Evolutionary conservation across 2,329 filamentous ascomycete species (phyloP), one percentile per base, ranked within the genome.

Genomic region (Aureobasidium zeae): DNA sequence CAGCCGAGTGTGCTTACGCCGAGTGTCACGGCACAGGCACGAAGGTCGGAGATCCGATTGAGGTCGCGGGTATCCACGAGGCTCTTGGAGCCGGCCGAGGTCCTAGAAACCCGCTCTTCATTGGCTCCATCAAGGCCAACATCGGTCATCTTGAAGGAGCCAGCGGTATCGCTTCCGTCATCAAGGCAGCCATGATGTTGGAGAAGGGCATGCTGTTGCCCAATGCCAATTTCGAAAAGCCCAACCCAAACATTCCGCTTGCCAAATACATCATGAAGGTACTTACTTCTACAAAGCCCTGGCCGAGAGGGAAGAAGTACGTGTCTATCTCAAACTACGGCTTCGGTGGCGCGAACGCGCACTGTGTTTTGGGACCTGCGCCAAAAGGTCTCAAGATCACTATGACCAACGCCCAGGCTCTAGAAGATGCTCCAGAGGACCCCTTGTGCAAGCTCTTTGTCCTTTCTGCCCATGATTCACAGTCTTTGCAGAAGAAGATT

Each of bases 81-180:
- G 48, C 48, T 10, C 47, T 52, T 15, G 51, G 36, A 10, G 17
- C 25, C 25, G 36, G 36, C 16, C 36, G 36, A 15, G 11, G 36
- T 12, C 26, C 36, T 5, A 39, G 17, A 22, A 39, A 30, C 5
- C 36, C 36, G n/a, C 36, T 39, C 8, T 39, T 39, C 26, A 39
- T 39, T 13, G 36, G 36, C 17, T 39, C 36, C 4, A 51, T 60
- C 15, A 61, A 62, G 39, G 53, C 51, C 9, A 57, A 59, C n/a
- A 44, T 61, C 16, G 72, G 72, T 13, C 71, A 75, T 49, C 67
- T 67, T 0, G 72, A 74, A 53, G 68, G 68, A 7, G 63, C 67
- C 1, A 69, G 69, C 2, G 72, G 71, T 0, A 53, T 74, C n/a
- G 29, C 28, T 4, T 24, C 28, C 8, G 28, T 42, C 11, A 42